Evolutionary conservation across 257 asterid species (phyloP), one percentile per base, ranked within the genome.

Genomic region (Nicotiana knightiana): DNA sequence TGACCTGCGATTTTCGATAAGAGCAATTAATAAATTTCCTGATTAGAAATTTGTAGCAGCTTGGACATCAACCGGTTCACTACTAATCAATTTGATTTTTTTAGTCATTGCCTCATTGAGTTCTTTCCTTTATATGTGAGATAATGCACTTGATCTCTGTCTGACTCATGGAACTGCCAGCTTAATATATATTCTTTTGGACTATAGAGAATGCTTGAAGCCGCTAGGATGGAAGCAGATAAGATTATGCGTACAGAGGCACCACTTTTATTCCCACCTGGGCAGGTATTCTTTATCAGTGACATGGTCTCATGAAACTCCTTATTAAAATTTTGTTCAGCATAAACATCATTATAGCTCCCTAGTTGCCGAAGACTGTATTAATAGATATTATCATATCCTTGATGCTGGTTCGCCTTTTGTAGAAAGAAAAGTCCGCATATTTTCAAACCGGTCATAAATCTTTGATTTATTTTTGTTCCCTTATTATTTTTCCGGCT

Each of bases 261-360:
- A n/a, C 92, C 98, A 30, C 98, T 96, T 88, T 86, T 96, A 30
- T 93, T 90, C 85, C 90, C 97, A 76, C 99, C 98, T 61, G 98
- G 98, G 85, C 98, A 93, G 98, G 98, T 96, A 87, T 65, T 78
- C 80, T 71, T 66, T 67, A 65, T 87, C 37, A 67, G 64, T 46
- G 4, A 67, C 55, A 77, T 51, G 3, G 57, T 66, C 32, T 51
- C 28, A 63, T 46, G 62, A 24, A 43, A 43, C 9, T 43, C 48
- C 48, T 43, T 43, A 39, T 39, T 39, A 43, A 39, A 43, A 7
- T 43, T 43, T 43, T 43, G 48, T 43, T 43, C 48, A 43, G 48
- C 48, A 43, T 8, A 43, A 43, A 43, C 48, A 43, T 43, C 48
- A 2, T 43, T 43, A 43, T 26, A 61, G 59, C 46, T 26, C 32